Percentiles rank a stretch among this genome's conserved stretches.
These are phyloP conservation scores for Coelastrella sp. DNA, from an alignment of 139 green algal species.

Conservation along the genomic window DNA sequence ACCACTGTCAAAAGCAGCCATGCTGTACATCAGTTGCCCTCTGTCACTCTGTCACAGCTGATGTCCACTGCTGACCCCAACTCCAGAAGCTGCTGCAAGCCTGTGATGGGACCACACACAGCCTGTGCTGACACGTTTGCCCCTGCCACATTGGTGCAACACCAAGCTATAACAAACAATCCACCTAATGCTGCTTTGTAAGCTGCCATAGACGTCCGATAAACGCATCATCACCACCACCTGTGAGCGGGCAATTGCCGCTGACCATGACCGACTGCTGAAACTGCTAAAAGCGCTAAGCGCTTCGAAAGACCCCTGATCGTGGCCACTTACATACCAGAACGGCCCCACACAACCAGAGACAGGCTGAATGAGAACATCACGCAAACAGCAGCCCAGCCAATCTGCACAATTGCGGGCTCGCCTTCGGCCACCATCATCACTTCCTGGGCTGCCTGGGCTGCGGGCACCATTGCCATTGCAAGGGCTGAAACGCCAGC, in stretches of 20 bases:
- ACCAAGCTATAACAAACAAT: too few species aligned
- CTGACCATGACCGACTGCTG: neutral
- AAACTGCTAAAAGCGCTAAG: neutral
- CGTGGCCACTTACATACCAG: constrained; percentile 75
- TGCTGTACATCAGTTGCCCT: too few species aligned
- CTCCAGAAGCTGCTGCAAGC: too few species aligned
- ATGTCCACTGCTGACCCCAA: too few species aligned
- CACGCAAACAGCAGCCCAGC: constrained; percentile 84
- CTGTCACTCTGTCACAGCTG: too few species aligned
- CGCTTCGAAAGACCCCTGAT: neutral
- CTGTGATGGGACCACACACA: too few species aligned
- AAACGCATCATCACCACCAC: neutral
- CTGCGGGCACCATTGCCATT: constrained; percentile 74
- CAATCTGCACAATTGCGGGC: constrained; percentile 87
- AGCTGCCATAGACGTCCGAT: too few species aligned
- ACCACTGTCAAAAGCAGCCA: too few species aligned
- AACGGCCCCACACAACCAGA: constrained; percentile 92
- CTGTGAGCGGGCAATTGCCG: too few species aligned
- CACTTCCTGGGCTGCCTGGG: constrained; percentile 85
- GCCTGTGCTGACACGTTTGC: too few species aligned
- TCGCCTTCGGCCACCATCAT: constrained; percentile 88
- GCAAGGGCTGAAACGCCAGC: constrained; percentile 67
- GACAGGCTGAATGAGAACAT: constrained; percentile 94
- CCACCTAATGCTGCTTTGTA: too few species aligned
- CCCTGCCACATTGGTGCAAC: too few species aligned